Base-by-base conservation (phyloP, 805 yeast genomes). In the Candida manassasensis region DNA sequence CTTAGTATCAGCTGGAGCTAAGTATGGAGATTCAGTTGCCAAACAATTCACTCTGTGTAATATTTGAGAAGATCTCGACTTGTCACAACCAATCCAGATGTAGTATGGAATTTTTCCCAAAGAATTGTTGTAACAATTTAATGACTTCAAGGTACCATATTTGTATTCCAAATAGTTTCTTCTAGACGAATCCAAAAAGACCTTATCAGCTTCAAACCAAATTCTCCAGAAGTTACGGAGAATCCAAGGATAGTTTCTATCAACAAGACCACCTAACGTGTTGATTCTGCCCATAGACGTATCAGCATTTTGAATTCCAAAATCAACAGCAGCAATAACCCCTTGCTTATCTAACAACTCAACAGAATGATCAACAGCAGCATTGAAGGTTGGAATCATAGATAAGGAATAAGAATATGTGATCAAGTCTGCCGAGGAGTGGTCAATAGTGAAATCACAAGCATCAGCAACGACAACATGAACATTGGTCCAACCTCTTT, bases 201-300 rank as follows among this genome's bases (percentile, higher is more conserved):
- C 94, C 38, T 80, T 73, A 57, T 84, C 95, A 35, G 81, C 81
- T 58, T 84, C 95, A 57, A 85, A 84, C 95, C 95, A 85, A 29
- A 81, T 64, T 52, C 88, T 73, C 95, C 95, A 84, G 54, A 84
- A 85, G 19, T 85, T 82, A 53, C 94, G 70, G 34, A 74, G 69
- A 38, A 81, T 42, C 94, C 94, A 84, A 18, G 86, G 81, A 41
- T 75, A 79, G 53, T 83, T 83, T 50, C 94, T 70, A 49, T 77
- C 73, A 21, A 71, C 71, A 44, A 79, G 62, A 6, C 94, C 93
- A 35, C 95, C 94, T 22, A 84, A 60, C 6, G 89, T 81, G 51
- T 82, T 77, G 34, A 79, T 71, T 53, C 85, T 73, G 13, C 88
- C 88, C 38, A 78, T 64, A 4, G 77, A 67, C 30, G 80, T 78